A percentile compares a stretch with the other conserved stretches of the same genome.
Conservation (phyloP, 2,329 filamentous ascomycete genomes). For the Rachicladosporium sp. region DNA sequence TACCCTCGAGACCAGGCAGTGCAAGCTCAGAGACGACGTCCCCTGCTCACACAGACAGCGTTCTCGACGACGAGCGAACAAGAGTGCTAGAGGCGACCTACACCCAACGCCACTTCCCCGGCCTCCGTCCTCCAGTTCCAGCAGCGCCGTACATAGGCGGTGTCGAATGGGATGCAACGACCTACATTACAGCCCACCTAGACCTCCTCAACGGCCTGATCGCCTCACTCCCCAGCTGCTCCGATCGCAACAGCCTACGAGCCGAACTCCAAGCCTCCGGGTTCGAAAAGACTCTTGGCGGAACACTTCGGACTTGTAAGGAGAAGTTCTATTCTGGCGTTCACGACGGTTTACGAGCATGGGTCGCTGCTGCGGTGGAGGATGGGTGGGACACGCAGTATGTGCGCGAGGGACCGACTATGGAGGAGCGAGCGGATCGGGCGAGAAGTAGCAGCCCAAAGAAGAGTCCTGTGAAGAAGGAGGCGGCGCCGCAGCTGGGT, state of each 20-base stretch:
- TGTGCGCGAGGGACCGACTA: conserved; percentile 61
- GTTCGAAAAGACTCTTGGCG: conserved; percentile 81
- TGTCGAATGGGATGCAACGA: conserved; percentile 97
- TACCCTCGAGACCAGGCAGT: conserved; percentile 31
- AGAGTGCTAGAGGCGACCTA: conserved; percentile 26
- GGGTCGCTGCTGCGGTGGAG: conserved; percentile 75
- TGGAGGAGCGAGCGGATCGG: conserved; percentile 29
- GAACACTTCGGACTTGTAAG: conserved; percentile 78
- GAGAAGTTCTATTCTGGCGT: conserved; percentile 94
- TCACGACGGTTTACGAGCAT: conserved; percentile 77
- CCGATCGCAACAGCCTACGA: conserved; percentile 68
- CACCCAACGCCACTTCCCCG: conserved; percentile 63
- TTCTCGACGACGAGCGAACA: conserved; percentile 8
- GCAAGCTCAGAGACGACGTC: conserved; percentile 12
- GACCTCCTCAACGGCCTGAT: conserved; percentile 87
- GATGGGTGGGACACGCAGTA: conserved; percentile 79
- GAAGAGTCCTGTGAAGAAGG: conserved; percentile 22
- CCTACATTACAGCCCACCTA: conserved; percentile 84
- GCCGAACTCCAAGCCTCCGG: conserved; percentile 67
- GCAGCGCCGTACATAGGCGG: conserved; percentile 93
- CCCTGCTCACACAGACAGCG: conserved; percentile 5
- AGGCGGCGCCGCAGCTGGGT: conserved; percentile 13
- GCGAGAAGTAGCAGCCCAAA: conserved; percentile 25
- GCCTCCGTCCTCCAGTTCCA: conserved; percentile 76
- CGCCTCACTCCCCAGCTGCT: conserved; percentile 58